Percentiles rank a stretch among this genome's conserved stretches.
phyloP scores from a whole-genome alignment of 129 eudicot genomes.

The Lonicera japonica region DNA sequence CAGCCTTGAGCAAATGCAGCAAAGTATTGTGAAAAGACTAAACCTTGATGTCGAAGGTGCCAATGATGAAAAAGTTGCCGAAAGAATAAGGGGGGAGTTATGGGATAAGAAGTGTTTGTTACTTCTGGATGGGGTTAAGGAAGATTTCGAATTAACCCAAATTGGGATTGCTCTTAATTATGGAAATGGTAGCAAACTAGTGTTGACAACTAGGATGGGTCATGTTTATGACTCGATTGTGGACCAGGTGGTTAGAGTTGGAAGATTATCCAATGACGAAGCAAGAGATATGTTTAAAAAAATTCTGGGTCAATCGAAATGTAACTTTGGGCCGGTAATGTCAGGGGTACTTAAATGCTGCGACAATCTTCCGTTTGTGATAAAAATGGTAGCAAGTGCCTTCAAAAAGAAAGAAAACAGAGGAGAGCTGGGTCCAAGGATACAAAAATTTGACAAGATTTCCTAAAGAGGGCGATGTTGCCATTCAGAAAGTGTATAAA shows the following conservation, averaged over 20 bases:
- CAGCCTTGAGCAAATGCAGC: constrained; percentile 22
- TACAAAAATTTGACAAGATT: constrained; percentile 18
- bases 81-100: constrained; percentile 15
- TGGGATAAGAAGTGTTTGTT: constrained; percentile 19
- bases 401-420: constrained; percentile 21
- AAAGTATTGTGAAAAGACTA: constrained; percentile 22
- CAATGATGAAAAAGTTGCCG: constrained; percentile 12
- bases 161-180: constrained; percentile 20
- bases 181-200: constrained; percentile 26
- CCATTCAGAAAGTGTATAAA: constrained; percentile 11
- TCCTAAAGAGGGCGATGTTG: constrained; percentile 21
- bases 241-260: constrained; percentile 16
- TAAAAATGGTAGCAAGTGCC: constrained; percentile 30
- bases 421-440: constrained; percentile 25
- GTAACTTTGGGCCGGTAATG: constrained; percentile 4
- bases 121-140: constrained; percentile 26
- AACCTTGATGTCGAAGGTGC: constrained; percentile 11
- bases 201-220: constrained; percentile 21
- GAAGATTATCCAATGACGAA: constrained; percentile 15
- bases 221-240: constrained; percentile 18
- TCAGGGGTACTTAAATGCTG: constrained; percentile 15
- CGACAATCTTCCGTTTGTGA: constrained; percentile 26
- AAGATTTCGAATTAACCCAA: constrained; percentile 20
- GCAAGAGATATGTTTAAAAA: constrained; percentile 28
- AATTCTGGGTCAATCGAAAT: constrained; percentile 6